These are phyloP conservation scores for Pyracantha coccinea DNA, from an alignment of 331 rosid genomes.

Conservation along the genomic window DNA sequence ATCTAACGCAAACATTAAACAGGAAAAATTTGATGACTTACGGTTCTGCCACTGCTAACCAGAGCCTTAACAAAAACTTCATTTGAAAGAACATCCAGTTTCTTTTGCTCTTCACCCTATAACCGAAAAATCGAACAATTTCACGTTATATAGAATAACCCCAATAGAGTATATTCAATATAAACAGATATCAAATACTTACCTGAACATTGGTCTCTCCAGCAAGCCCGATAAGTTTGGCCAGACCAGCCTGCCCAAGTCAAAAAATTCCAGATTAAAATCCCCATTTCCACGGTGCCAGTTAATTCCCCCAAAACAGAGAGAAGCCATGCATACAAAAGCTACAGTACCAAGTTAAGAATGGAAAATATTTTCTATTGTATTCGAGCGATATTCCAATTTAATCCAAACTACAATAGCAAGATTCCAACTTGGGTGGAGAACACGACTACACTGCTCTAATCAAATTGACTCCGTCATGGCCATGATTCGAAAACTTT, in stretches of 20 bases:
- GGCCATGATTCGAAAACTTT: background rate
- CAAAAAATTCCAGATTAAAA: background rate
- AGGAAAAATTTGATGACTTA: slow-evolving; percentile 18
- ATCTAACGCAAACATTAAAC: background rate
- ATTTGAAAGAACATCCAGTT: slow-evolving; percentile 93
- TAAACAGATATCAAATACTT: background rate
- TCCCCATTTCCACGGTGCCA: background rate
- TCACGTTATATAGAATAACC: background rate
- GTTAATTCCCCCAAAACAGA: background rate
- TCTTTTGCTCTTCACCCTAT: slow-evolving; percentile 98
- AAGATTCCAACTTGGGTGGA: no score
- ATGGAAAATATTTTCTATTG: background rate
- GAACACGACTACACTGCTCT: no score
- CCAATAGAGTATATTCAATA: background rate
- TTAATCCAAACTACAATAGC: no score
- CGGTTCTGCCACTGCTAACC: slow-evolving; percentile 90
- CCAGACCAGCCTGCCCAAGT: slow-evolving; percentile 74
- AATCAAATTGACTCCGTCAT: no score
- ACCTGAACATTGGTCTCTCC: slow-evolving; percentile 89
- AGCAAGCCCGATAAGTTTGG: slow-evolving; percentile 90
- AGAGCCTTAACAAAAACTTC: slow-evolving; percentile 91
- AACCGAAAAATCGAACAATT: slow-evolving; percentile 12
- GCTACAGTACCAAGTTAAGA: background rate
- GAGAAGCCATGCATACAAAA: background rate
- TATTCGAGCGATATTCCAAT: no score